Evolutionary conservation across 208 protist genomes (phyloP), one percentile per base, ranked within the genome.

Genomic region (Trypanosoma brucei): DNA sequence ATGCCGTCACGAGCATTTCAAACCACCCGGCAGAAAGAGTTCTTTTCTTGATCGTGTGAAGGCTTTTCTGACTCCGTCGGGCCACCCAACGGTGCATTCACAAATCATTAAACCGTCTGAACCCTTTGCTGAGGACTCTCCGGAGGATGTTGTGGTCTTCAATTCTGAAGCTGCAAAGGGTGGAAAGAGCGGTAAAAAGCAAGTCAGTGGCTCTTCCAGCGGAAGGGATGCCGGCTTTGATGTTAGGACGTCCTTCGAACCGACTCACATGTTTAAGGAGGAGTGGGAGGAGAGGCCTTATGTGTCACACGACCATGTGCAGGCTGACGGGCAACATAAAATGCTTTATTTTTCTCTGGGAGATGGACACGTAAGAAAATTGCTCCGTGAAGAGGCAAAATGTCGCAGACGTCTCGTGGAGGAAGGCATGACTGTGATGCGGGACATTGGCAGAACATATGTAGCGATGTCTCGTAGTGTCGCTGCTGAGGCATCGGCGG

Each of bases 391-490:
- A 38, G 67, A 75, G 56, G 65, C 50, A 14, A 64, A 63, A 37
- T 13, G 8, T 45, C 46, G 62, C 51, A 57, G 33, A 55, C 30
- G 59, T 11, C 45, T 69, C n/a, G 48, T 64, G 58, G 51, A 59
- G 35, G 65, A 71, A 11, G 45, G 35, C 58, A 22, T 57, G 38
- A 60, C 57, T 36, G 65, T 71, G 22, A 1, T 71, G 7, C n/a
- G 31, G 22, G 65, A 71, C 58, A 71, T 71, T 58, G 49, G 65
- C 2, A 44, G 65, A 1, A 65, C 52, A 37, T 71, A 71, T 49
- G 55, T 33, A 5, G 57, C 55, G 5, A 49, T 70, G 48, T 52
- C 59, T 0, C 65, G 65, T 5, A 36, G 22, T 9, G 30, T 52
- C 4, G 30, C 30, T n/a, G 6, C 30, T 7, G 50, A 54, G 50